Evolutionary conservation across 164 flowering plant genomes (phyloP), one percentile per base, ranked within the genome.

Genomic region (Stephania yunnanensis): DNA sequence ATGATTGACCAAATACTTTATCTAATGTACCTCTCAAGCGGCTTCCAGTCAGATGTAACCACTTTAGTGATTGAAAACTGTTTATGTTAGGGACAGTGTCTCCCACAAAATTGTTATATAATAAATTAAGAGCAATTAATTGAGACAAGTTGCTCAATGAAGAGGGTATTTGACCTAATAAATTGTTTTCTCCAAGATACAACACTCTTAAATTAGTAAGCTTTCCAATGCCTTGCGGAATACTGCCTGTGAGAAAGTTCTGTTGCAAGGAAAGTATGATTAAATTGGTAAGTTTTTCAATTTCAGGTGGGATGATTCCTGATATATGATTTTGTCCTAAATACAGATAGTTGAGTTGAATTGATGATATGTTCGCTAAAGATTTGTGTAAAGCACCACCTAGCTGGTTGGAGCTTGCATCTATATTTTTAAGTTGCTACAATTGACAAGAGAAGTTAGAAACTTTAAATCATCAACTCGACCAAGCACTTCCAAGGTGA

Each of bases 251-350:
- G 55, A 76, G 46, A 0, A 7, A 17, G 78, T 76, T 76, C 1
- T 46, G 0, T 7, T 13, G 12, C 9, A 75, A 6, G 42, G 10
- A 29, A 29, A 75, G 9, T 29, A 0, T 0, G 10, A 22, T 70
- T 53, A 75, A 44, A 42, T 71, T 71, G 1, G 58, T 36, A 13
- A 75, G 77, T 48, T 69, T 75, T 22, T 69, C 58, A 69, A 75
- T 61, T 19, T 45, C 73, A 53, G 22, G 1, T 30, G 77, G 73
- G 55, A 75, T 42, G n/a, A 25, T 75, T 70, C 78, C 73, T 55
- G 30, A 58, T 10, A 70, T 61, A 20, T 45, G 69, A 7, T 48
- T 69, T 2, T 5, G 20, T 72, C 2, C 46, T 46, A 72, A 50
- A 55, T 5, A 0, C n/a, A 63, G 1, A 5, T 0, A 0, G 0